Base-by-base conservation (phyloP, 371 early-diverging fungal species). In the Mortierella sp. region DNA sequence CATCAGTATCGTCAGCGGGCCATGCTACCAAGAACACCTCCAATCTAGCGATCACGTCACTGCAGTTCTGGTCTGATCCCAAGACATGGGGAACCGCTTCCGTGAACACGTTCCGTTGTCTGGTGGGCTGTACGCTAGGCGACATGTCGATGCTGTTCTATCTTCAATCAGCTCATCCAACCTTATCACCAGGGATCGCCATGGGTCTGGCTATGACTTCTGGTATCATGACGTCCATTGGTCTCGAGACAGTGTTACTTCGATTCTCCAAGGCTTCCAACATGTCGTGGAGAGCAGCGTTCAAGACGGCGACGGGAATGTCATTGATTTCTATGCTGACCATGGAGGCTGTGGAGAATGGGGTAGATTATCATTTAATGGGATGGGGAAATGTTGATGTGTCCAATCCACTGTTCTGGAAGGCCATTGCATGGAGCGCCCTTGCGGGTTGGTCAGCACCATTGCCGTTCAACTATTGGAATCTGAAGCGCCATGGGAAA, bases 251-350 rank as follows among this genome's bases (percentile, higher is more conserved):
- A 0, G 74, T 84, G 0, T 53, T 86, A 12, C 55, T 86, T 22
- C 71, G 76, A 8, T 71, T 79, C 9, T 78, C 84, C 2, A 62
- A 55, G 13, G 34, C 54, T 6, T 59, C 61, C 9, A 51, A 51
- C 5, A 77, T 85, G 81, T 48, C 71, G 14, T 78, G 84, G 41
- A 58, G 69, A 14, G 70, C 62, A 7, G 83, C 86, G 14, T 83
- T 86, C 78, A 82, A 80, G 40, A 83, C 86, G 10, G 86, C 86
- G 12, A 83, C 83, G 63, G 83, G 84, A 13, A 86, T 86, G 86
- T 82, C 82, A 34, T 66, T 86, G 64, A 82, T 81, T 22, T 84
- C 85, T n/a, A 86, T 86, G 86, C 44, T 83, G 60, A 82, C 82
- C 1, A 86, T 86, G 86, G 86, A 86, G 63, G 50, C 83, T 3